Evolutionary conservation across 805 yeast species (phyloP).

Genomic region (Wickerhamiella slavikovae): DNA sequence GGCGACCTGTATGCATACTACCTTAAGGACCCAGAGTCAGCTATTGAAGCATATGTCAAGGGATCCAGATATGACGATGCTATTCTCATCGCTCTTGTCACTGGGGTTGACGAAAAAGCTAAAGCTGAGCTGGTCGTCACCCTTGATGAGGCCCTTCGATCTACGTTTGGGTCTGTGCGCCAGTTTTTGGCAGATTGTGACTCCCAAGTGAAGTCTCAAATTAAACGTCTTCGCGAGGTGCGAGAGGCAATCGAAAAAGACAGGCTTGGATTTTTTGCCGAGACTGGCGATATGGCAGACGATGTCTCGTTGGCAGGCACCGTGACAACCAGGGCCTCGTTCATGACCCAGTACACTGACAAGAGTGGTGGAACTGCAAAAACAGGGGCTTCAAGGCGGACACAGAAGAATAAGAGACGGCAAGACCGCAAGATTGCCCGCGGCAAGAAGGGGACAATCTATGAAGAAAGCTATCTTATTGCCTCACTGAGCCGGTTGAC

Average conservation of each 20-base stretch:
- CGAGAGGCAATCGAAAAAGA: conserved; percentile 67
- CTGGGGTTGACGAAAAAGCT: too few relatives aligned
- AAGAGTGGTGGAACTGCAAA: conserved; percentile 90
- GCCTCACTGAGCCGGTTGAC: conserved; percentile 72
- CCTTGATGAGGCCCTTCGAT: conserved; percentile 50
- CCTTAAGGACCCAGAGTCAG: conserved; percentile 36
- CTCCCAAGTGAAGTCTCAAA: conserved; percentile 66
- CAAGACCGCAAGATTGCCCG: conserved; percentile 92
- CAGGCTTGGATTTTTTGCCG: conserved; percentile 70
- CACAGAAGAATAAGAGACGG: conserved; percentile 79
- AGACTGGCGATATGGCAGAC: conserved; percentile 51
- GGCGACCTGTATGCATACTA: conserved; percentile 54
- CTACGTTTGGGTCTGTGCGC: conserved; percentile 71
- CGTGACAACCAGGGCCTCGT: conserved; percentile 82
- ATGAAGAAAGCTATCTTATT: conserved; percentile 88
- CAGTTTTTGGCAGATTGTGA: conserved; percentile 88
- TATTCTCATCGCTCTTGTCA: conserved; percentile 42
- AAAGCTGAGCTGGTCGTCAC: conserved; percentile 19
- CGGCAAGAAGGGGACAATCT: conserved; percentile 93
- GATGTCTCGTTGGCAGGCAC: conserved; percentile 89
- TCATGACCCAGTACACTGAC: conserved; percentile 90
- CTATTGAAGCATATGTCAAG: conserved; percentile 51
- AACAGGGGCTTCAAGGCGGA: conserved; percentile 85
- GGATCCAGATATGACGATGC: conserved; percentile 62
- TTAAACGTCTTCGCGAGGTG: conserved; percentile 63